phyloP scores from a whole-genome alignment of 768 basidiomycete species.

The Myochromella boudieri region DNA sequence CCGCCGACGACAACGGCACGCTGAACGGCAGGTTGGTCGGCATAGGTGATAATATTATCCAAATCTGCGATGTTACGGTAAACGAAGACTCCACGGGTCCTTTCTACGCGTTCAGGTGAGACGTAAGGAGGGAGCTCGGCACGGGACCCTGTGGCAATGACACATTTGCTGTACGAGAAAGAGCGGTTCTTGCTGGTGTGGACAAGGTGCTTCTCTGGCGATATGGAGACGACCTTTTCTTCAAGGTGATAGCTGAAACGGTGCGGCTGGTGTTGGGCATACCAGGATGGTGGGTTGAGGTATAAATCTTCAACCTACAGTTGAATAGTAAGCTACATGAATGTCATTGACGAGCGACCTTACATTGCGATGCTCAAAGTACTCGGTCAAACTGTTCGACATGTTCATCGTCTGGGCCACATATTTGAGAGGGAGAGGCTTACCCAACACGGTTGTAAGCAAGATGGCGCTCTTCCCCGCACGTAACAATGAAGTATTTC shows the following conservation, averaged over 20 bases:
- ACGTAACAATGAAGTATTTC: conserved; percentile 55
- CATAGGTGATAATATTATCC: conserved; percentile 60
- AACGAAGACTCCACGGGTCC: conserved; percentile 60
- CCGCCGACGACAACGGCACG: conserved; percentile 64
- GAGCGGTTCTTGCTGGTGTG: conserved; percentile 44
- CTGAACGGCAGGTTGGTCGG: conserved; percentile 43
- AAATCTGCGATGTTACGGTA: conserved; percentile 74
- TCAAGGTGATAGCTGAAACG: conserved; percentile 52
- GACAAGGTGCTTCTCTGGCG: conserved; percentile 39
- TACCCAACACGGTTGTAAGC: conserved; percentile 57
- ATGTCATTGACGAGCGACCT: not conserved
- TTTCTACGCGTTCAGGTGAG: conserved; percentile 34
- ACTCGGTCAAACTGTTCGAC: too few species aligned
- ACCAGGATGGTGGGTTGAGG: conserved; percentile 58
- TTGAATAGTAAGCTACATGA: not conserved
- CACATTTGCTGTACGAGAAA: conserved; percentile 58
- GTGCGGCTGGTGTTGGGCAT: conserved; percentile 53
- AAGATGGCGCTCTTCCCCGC: conserved; percentile 55
- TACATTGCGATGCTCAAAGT: too few species aligned
- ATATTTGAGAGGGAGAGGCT: not conserved
- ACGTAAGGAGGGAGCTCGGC: conserved; percentile 63
- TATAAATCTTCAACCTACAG: conserved; percentile 52
- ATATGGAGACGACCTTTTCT: conserved; percentile 44
- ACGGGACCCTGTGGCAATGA: conserved; percentile 70
- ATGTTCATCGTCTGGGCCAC: too few species aligned